Conservation (phyloP, 2,329 filamentous ascomycete genomes). For the Aspergillus luchuensis region DNA sequence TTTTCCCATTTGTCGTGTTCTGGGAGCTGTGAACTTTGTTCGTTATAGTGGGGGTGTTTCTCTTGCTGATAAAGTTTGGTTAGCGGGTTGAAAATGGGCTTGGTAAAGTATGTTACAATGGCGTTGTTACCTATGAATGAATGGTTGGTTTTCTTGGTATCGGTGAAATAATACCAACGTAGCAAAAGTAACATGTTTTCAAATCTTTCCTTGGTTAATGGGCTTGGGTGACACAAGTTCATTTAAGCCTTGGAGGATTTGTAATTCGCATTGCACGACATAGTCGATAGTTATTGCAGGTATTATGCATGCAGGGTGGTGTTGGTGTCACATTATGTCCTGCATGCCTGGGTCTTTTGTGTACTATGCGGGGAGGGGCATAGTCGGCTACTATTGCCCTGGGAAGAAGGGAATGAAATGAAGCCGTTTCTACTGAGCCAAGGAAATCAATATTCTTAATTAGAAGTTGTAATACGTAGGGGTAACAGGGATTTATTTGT, state of each 20-base stretch:
- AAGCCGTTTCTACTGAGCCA: too few species aligned
- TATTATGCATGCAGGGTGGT: neutral
- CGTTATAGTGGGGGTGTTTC: neutral
- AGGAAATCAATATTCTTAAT: too few species aligned
- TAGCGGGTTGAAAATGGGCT: neutral
- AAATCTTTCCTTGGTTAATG: neutral
- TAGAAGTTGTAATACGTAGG: too few species aligned
- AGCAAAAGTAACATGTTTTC: too few species aligned
- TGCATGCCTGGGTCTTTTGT: neutral
- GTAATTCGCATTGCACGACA: neutral
- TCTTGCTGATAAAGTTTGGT: neutral
- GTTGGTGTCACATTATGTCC: neutral
- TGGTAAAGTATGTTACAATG: neutral
- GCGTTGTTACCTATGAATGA: neutral
- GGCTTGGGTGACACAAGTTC: neutral
- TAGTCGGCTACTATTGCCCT: too few species aligned
- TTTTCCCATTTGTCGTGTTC: conserved; percentile 9
- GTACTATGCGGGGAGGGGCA: too few species aligned
- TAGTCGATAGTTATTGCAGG: neutral
- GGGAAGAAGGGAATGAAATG: too few species aligned
- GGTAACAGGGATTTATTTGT: too few species aligned
- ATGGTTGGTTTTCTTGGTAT: neutral
- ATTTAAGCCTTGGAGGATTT: neutral
- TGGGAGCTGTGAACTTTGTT: conserved; percentile 6
- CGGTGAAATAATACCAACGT: neutral